Evolutionary conservation across 2,329 filamentous ascomycete species (phyloP).

Genomic region (Mycosphaerella sp.): DNA sequence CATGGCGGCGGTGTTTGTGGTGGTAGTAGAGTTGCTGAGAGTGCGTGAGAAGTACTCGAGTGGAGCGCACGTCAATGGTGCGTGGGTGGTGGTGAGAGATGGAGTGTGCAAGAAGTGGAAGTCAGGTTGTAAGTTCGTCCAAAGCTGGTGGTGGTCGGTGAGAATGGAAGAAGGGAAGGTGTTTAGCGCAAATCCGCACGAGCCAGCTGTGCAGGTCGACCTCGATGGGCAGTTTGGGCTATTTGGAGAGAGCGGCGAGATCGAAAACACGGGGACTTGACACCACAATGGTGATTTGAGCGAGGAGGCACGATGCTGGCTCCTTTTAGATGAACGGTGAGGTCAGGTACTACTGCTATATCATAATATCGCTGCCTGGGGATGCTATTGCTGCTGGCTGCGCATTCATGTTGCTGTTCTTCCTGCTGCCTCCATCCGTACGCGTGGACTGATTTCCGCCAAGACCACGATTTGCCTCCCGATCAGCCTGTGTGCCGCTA

Average conservation of each 20-base stretch:
- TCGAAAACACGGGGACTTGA: neutral
- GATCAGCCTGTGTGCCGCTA: neutral
- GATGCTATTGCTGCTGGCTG: neutral
- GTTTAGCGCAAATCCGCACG: slow-evolving; percentile 2
- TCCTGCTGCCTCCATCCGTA: slow-evolving; percentile 4
- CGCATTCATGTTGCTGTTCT: neutral
- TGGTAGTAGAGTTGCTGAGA: slow-evolving; percentile 4
- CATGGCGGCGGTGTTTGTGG: slow-evolving; percentile 27
- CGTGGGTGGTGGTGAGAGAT: slow-evolving; percentile 1
- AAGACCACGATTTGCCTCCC: slow-evolving; percentile 2
- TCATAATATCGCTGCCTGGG: slow-evolving; percentile 8
- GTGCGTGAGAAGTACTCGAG: slow-evolving; percentile 10
- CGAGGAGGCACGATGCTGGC: neutral
- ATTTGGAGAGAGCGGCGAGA: neutral
- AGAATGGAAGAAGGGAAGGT: slow-evolving; percentile 9
- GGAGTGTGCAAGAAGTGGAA: neutral
- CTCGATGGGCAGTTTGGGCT: too few species aligned
- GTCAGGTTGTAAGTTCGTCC: neutral
- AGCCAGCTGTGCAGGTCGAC: neutral
- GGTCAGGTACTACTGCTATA: neutral
- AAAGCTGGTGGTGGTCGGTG: slow-evolving; percentile 5
- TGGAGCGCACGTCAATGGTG: slow-evolving; percentile 1
- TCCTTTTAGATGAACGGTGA: neutral
- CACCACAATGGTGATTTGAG: neutral
- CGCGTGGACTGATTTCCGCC: slow-evolving; percentile 5